These are phyloP conservation scores for Epichloe sp. DNA, from an alignment of 2,329 filamentous ascomycete species.

Conservation along the genomic window DNA sequence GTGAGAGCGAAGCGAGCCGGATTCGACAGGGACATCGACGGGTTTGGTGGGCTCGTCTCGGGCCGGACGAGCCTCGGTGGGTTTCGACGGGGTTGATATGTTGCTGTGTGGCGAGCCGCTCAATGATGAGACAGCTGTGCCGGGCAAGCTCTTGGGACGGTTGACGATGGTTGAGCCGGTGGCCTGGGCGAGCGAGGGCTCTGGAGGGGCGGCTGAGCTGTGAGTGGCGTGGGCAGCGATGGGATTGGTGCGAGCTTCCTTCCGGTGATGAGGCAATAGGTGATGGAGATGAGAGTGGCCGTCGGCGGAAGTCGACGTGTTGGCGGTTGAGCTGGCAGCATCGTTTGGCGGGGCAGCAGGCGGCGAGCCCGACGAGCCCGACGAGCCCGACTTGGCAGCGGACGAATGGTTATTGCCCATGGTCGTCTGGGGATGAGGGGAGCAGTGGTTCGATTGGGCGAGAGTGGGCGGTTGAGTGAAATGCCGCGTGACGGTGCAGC, in stretches of 20 bases:
- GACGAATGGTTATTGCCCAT: slow-evolving; percentile 28
- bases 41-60: slow-evolving; percentile 37
- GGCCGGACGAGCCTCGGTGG: slow-evolving; percentile 13
- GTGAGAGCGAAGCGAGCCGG: slow-evolving; percentile 24
- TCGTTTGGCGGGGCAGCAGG: slow-evolving; percentile 10
- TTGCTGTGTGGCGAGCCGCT: slow-evolving; percentile 32
- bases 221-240: slow-evolving; percentile 41
- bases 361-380: slow-evolving; percentile 18
- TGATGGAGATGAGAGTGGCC: slow-evolving; percentile 6
- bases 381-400: slow-evolving; percentile 23
- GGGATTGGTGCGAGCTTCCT: slow-evolving; percentile 35
- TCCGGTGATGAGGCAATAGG: slow-evolving; percentile 18
- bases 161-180: slow-evolving; percentile 40
- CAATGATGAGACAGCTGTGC: slow-evolving; percentile 35
- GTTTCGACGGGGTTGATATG: slow-evolving; percentile 17
- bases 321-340: slow-evolving; percentile 11
- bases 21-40: slow-evolving; percentile 40
- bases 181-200: slow-evolving; percentile 48
- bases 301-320: slow-evolving; percentile 3
- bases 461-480: not conserved
- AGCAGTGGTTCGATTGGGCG: not conserved
- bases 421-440: slow-evolving; percentile 2
- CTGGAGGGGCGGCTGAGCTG: slow-evolving; percentile 45
- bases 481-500: slow-evolving; percentile 4
- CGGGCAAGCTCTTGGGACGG: slow-evolving; percentile 32